Conservation (phyloP, 2,329 filamentous ascomycete species). For the Nothopassalora personata region DNA sequence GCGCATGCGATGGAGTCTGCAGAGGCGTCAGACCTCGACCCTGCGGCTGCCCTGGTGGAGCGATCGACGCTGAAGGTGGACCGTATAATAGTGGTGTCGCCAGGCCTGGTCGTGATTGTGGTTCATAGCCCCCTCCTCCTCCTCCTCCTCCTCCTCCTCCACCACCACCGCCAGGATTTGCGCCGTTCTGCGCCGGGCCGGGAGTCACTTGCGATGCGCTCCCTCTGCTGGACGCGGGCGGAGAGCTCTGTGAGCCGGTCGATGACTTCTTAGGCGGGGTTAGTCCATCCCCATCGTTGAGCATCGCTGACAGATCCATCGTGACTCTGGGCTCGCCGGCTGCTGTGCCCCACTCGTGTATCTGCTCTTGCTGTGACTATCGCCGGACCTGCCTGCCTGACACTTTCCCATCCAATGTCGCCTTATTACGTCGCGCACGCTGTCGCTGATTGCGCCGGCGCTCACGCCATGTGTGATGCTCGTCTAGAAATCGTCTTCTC, state of each 20-base stretch:
- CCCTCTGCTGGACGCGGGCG: slow-evolving; percentile 7
- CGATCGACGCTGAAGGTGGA: slow-evolving; percentile 17
- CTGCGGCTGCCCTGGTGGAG: slow-evolving; percentile 17
- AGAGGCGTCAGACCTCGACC: slow-evolving; percentile 27
- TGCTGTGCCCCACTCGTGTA: slow-evolving; percentile 2
- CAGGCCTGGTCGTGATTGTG: slow-evolving; percentile 7
- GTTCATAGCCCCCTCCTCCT: slow-evolving; percentile 9
- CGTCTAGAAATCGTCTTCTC: background rate
- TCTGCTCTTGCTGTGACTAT: background rate
- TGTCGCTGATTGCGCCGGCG: background rate
- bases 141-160: background rate
- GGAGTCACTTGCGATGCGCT: slow-evolving; percentile 13
- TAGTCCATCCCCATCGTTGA: slow-evolving; percentile 29
- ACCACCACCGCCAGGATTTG: background rate
- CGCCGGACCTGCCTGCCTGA: background rate
- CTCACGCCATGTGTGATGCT: background rate
- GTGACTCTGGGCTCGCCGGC: background rate
- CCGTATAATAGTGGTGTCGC: slow-evolving; percentile 19
- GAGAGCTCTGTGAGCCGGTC: slow-evolving; percentile 14
- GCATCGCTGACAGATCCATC: slow-evolving; percentile 32
- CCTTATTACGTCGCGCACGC: background rate
- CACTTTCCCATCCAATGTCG: background rate
- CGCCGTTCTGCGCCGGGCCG: slow-evolving; percentile 9
- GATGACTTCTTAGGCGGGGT: slow-evolving; percentile 23
- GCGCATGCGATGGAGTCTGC: slow-evolving; percentile 24